A percentile compares a stretch with the other conserved stretches of the same genome.
Evolutionary conservation across 148 eudicot genomes (phyloP).

Genomic region (Rhododendron kiyosumense): DNA sequence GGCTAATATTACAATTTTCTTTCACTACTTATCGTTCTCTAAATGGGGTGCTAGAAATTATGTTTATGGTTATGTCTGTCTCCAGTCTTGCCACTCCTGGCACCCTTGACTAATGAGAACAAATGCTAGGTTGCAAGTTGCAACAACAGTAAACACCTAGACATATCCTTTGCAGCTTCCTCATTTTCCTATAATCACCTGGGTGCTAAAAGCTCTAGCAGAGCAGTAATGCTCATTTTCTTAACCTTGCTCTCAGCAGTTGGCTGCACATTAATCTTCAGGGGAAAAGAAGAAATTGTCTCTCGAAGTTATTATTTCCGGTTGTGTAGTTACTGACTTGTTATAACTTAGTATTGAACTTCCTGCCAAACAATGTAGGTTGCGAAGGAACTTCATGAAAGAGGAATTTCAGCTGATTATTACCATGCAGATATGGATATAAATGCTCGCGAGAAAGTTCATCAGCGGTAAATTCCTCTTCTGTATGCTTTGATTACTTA

Average conservation of each 20-base stretch:
- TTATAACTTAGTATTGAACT: not conserved
- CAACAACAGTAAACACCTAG: not conserved
- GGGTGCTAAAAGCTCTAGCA: not conserved
- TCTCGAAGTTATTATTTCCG: not conserved
- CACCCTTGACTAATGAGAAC: not conserved
- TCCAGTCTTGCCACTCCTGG: not conserved
- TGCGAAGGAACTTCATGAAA: slow-evolving; percentile 78
- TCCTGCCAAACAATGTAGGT: slow-evolving; percentile 42
- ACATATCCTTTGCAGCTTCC: not conserved
- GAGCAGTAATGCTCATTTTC: not conserved
- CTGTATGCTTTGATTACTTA: not conserved
- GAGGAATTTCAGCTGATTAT: slow-evolving; percentile 78
- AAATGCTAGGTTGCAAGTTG: not conserved
- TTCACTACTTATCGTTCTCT: not conserved
- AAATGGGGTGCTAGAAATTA: not conserved
- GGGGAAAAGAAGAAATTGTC: not conserved
- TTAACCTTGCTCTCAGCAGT: not conserved
- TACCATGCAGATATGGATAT: slow-evolving; percentile 99
- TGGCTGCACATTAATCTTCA: not conserved
- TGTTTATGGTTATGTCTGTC: not conserved
- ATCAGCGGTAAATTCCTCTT: slow-evolving; percentile 47
- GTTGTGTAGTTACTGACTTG: not conserved
- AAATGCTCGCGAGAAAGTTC: slow-evolving; percentile 77
- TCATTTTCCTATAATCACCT: not conserved
- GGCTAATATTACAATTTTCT: not conserved